phyloP scores from a whole-genome alignment of 208 protist genomes.

The Leishmania braziliensis region DNA sequence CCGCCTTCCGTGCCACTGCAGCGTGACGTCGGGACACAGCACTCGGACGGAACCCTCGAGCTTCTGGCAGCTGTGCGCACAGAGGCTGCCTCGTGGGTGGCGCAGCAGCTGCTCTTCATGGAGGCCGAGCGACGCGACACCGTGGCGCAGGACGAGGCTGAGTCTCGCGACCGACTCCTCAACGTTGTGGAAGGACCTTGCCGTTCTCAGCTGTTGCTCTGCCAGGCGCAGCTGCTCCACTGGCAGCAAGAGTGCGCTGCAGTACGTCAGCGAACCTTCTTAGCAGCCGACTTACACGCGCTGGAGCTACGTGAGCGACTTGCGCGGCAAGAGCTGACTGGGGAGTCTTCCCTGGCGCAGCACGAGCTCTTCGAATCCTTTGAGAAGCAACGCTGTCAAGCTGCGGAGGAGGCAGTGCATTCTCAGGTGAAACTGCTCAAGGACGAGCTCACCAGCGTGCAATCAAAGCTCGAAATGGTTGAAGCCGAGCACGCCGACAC shows the following conservation, averaged over 20 bases:
- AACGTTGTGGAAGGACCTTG: conserved; percentile 14
- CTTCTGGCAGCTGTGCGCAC: conserved; percentile 6
- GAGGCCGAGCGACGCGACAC: conserved; percentile 4
- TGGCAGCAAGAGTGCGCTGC: neutral
- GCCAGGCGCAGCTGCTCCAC: conserved; percentile 6
- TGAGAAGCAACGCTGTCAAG: neutral
- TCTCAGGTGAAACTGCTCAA: neutral
- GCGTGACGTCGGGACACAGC: conserved; percentile 17
- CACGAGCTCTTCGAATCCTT: neutral
- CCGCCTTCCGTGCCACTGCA: neutral
- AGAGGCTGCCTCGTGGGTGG: conserved; percentile 16
- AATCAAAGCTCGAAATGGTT: conserved; percentile 2
- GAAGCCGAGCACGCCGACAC: conserved; percentile 11
- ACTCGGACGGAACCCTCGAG: conserved; percentile 21
- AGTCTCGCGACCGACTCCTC: conserved; percentile 9
- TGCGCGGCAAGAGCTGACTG: conserved; percentile 15
- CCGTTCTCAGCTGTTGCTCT: conserved; percentile 8
- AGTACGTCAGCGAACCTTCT: neutral
- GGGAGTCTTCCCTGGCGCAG: neutral
- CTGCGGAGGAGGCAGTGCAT: neutral
- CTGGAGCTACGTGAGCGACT: conserved; percentile 18
- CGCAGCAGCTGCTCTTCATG: neutral
- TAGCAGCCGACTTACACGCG: neutral
- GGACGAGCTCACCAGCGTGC: neutral
- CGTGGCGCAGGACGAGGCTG: conserved; percentile 7